These are phyloP conservation scores for Pleurotus citrinopileatus DNA, from an alignment of 768 basidiomycete genomes.

Conservation along the genomic window DNA sequence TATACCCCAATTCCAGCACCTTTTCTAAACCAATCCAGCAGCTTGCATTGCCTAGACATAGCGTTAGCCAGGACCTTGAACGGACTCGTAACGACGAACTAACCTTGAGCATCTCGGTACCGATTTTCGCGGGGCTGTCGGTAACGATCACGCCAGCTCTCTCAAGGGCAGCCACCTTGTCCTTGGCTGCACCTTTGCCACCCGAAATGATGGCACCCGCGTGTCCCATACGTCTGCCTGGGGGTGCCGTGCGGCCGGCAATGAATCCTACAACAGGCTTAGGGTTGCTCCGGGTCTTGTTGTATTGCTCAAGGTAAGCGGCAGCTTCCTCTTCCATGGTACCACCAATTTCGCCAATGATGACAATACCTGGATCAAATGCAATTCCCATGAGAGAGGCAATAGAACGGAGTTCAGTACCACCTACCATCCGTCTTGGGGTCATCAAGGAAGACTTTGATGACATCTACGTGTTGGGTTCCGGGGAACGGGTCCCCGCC, in stretches of 20 bases:
- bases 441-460: slow-evolving; percentile 96
- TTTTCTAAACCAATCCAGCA: slow-evolving; percentile 46
- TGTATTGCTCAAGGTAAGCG: slow-evolving; percentile 90
- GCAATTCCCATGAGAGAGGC: background rate
- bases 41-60: slow-evolving; percentile 70
- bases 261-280: slow-evolving; percentile 99
- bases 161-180: slow-evolving; percentile 91
- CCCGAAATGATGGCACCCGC: slow-evolving; percentile 98
- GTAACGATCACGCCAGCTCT: slow-evolving; percentile 92
- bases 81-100: background rate
- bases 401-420: background rate
- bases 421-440: slow-evolving; percentile 82
- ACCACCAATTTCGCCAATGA: slow-evolving; percentile 99
- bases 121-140: slow-evolving; percentile 95
- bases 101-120: slow-evolving; percentile 84
- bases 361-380: slow-evolving; percentile 71
- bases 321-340: slow-evolving; percentile 99
- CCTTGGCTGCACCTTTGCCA: slow-evolving; percentile 93
- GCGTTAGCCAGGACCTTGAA: slow-evolving; percentile 1
- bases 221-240: slow-evolving; percentile 97
- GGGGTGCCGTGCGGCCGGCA: slow-evolving; percentile 96
- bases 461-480: slow-evolving; percentile 91
- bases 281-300: slow-evolving; percentile 80
- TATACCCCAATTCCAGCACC: slow-evolving; percentile 17
- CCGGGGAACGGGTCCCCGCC: slow-evolving; percentile 98